Evolutionary conservation across 345 rosid genomes (phyloP), one percentile per base, ranked within the genome.

Genomic region (Eucalyptus tenuipes): DNA sequence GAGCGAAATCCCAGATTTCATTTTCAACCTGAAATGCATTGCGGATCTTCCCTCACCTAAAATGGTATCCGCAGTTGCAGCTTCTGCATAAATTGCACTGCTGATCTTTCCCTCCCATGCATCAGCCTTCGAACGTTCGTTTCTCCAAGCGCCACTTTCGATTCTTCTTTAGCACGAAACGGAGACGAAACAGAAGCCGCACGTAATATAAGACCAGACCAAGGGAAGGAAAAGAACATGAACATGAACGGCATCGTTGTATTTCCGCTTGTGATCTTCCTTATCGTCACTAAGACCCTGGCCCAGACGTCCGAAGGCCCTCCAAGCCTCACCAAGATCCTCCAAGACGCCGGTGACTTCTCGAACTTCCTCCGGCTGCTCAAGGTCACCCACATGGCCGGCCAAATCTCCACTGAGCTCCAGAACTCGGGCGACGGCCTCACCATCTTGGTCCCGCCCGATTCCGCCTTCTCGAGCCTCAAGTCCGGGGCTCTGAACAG

Each of bases 281-380:
- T 55, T 50, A 17, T 87, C 88, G 4, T 71, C 81, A 1, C 89
- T 88, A 16, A 87, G 87, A 13, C 91, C 91, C 8, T 91, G 57
- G 91, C 89, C 13, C 93, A 95, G 16, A 87, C 52, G 50, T 71
- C 89, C 17, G 86, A 12, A 5, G 59, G 52, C 85, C 86, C 82
- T 10, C 88, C 53, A 5, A 92, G 94, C 85, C 93, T 95, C 37
- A 92, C 94, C 68, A 93, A 94, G 52, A 94, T 96, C 93, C 96
- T 95, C 25, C 94, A 94, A 29, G 94, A 94, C n/a, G 94, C 92
- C 9, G 94, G 95, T 10, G 93, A 92, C 40, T 95, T 94, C 93
- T 91, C 91, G 18, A 48, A 91, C 80, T 89, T 94, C 53, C 93
- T 93, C 79, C 92, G 95, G 13, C 94, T 95, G 4, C 91, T 95